Evolutionary conservation across 1,139 yeast genomes (phyloP), one percentile per base, ranked within the genome.

Genomic region (Blastobotrys proliferans): DNA sequence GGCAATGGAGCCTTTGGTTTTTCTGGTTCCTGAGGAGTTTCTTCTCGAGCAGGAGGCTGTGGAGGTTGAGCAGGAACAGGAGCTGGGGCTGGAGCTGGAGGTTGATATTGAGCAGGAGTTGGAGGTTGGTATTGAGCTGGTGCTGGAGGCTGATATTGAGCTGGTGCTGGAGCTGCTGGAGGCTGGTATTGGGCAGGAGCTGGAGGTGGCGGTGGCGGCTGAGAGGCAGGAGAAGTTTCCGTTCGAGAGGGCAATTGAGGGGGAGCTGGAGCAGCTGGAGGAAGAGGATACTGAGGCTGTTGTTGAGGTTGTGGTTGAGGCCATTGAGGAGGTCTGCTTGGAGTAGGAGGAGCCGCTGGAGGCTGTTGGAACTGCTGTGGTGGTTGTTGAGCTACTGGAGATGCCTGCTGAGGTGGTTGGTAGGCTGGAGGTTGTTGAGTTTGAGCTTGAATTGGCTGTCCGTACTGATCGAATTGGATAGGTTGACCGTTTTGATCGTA

Each of bases 1-100:
- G 73, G 70, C 13, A 67, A 54, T 1, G 68, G 66, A 13, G 52
- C 38, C 31, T 55, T 49, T 8, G 47, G 41, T n/a, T 24, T 34
- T 19, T 18, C 44, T 32, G 30, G 28, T 13, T 20, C n/a, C 3
- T 52, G 51, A 20, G 41, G 38, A 3, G 17, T 35, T 9, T 43
- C 38, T 1, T 46, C 27, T 13, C 40, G 18, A 16, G 35, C 33
- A 16, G 19, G 13, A 17, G 17, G 36, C 21, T 30, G 36, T 19
- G 37, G 47, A 14, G n/a, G 46, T 11, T 14, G 39, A 11, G n/a
- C 20, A n/a, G 38, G 47, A 20, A 41, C 36, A 20, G 22, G 34
- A 10, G 41, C 20, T 16, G 41, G 38, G 16, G 45, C 44, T 6
- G 38, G 34, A n/a, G 48, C 41, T n/a, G 46, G 47, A 28, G 51